Percentiles rank a stretch among this genome's conserved stretches.
Evolutionary conservation across 73 alveolate genomes (phyloP).

Genomic region (Paramecium pentaurelia): DNA sequence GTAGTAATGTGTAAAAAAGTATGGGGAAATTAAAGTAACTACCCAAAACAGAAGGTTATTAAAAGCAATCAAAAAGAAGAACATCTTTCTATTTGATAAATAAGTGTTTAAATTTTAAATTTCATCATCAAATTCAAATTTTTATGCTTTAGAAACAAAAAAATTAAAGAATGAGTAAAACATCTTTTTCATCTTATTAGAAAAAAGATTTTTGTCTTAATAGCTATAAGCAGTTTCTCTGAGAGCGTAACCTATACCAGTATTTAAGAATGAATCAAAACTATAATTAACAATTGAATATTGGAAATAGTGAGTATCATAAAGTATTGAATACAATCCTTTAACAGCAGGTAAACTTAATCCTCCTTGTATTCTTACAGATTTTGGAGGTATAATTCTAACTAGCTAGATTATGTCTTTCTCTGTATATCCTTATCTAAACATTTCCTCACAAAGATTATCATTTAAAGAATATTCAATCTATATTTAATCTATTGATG

Average conservation of each 20-base stretch:
- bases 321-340: background rate
- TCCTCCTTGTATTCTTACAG: background rate
- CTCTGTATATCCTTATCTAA: background rate
- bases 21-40: background rate
- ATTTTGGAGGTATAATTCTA: slow-evolving; percentile 2
- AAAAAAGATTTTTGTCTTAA: background rate
- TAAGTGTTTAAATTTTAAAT: background rate
- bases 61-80: background rate
- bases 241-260: background rate
- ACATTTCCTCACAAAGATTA: background rate
- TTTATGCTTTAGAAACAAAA: background rate
- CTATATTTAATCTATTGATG: background rate
- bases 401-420: background rate
- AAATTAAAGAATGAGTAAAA: background rate
- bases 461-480: slow-evolving; percentile 30
- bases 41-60: background rate
- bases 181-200: no score
- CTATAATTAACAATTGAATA: background rate
- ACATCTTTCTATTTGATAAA: background rate
- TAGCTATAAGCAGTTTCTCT: background rate
- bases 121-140: background rate
- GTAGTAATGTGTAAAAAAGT: background rate
- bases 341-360: background rate
- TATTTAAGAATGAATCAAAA: background rate
- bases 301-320: background rate